Percentiles rank a stretch among this genome's conserved stretches.
phyloP scores from a whole-genome alignment of 768 basidiomycete genomes.

The Calocybe cyanea region DNA sequence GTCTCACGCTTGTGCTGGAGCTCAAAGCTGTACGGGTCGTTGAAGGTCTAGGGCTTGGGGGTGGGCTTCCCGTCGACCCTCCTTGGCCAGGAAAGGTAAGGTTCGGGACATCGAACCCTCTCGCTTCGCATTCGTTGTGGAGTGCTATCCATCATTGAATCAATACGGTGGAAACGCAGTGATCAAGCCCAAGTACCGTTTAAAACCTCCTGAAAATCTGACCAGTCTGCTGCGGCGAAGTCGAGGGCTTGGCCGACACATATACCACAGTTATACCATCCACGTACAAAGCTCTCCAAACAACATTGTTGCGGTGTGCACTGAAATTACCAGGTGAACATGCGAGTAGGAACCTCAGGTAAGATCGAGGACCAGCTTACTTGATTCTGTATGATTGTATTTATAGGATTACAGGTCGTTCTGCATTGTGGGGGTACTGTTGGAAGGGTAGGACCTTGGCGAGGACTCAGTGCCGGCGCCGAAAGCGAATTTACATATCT shows the following conservation, averaged over 20 bases:
- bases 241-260: conserved; percentile 29
- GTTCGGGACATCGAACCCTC: conserved; percentile 19
- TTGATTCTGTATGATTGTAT: conserved; percentile 11
- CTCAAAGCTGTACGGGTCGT: neutral
- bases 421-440: conserved; percentile 29
- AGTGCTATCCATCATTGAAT: neutral
- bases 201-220: conserved; percentile 22
- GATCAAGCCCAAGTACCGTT: conserved; percentile 14
- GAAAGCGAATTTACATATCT: too few species aligned
- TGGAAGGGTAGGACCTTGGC: conserved; percentile 19
- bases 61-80: neutral
- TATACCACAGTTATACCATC: conserved; percentile 38
- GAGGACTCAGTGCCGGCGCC: conserved; percentile 4
- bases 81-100: conserved; percentile 23
- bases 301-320: conserved; percentile 34
- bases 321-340: neutral
- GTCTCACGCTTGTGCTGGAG: neutral
- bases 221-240: conserved; percentile 24
- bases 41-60: neutral
- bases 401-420: conserved; percentile 26
- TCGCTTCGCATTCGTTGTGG: conserved; percentile 14
- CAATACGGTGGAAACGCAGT: conserved; percentile 10
- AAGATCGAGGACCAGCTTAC: conserved; percentile 12
- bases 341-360: neutral
- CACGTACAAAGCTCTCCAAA: conserved; percentile 30